These are phyloP conservation scores for Phytophthora brassicae DNA, from an alignment of 352 stramenopile genomes.

Conservation along the genomic window DNA sequence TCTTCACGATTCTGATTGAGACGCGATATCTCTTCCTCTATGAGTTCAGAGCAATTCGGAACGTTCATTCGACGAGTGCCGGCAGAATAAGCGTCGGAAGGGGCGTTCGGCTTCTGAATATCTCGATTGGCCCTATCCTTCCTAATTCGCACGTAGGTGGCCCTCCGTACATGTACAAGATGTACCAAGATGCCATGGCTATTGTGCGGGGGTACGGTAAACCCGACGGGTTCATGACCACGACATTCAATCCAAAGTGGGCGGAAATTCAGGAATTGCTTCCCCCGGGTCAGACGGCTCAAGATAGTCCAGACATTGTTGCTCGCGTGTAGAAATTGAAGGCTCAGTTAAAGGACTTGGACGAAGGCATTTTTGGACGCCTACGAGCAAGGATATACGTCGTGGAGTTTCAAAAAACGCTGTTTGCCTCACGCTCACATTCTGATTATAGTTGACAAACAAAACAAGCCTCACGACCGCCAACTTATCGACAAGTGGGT, in stretches of 20 bases:
- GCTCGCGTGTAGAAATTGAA: constrained; percentile 25
- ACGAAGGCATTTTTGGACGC: no score
- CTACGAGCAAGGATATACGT: no score
- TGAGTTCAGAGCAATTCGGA: no score
- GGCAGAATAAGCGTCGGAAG: no score
- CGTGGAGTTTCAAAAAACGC: no score
- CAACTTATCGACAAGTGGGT: constrained; percentile 1
- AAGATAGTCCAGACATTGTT: constrained; percentile 25
- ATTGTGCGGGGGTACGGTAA: constrained; percentile 45
- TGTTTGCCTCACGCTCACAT: no score
- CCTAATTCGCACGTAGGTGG: background rate
- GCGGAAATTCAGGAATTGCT: constrained; percentile 29
- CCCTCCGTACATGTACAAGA: constrained; percentile 18
- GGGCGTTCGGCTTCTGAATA: background rate
- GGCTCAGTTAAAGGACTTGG: no score
- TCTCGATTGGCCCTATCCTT: background rate
- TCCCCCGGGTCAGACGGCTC: constrained; percentile 3
- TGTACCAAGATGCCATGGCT: constrained; percentile 43
- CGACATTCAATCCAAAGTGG: constrained; percentile 53
- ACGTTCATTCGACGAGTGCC: background rate
- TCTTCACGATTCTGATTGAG: no score
- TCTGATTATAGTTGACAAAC: no score
- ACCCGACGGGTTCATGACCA: constrained; percentile 51
- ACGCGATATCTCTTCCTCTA: no score
- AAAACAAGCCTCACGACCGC: no score